Evolutionary conservation across 1,139 yeast genomes (phyloP), one percentile per base, ranked within the genome.

Genomic region (Sugiyamaella sp.): DNA sequence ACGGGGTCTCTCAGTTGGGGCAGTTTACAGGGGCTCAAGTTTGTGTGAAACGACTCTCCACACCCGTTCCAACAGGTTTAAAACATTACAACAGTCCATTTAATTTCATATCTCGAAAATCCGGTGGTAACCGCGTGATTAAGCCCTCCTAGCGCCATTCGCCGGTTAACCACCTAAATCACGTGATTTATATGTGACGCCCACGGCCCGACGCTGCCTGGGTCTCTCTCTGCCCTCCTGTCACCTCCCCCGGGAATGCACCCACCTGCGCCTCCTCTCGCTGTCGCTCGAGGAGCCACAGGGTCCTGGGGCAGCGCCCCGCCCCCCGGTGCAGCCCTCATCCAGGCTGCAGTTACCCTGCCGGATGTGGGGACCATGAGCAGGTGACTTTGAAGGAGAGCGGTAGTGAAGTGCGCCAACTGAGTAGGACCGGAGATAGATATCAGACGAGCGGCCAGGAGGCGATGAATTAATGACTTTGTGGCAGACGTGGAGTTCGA

Each of bases 401-500:
- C 35, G 14, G 14, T 5, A 5, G n/a, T n/a, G 14, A 29, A 12
- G 5, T 6, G 10, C 29, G 9, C 10, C 10, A 10, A 25, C 29
- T 25, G 14, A 14, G 14, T 5, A 14, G 8, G 35, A 29, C 14
- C 42, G 5, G 12, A 17, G 42, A 17, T 38, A 8, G 22, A 20
- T 38, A 38, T 38, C 17, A n/a, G n/a, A n/a, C n/a, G n/a, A 14
- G 35, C n/a, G 14, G 14, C 35, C 35, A 6, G 8, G 35, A 10
- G 35, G 35, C 14, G 8, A 39, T 38, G 45, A 46, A 46, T 14
- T 27, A 46, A 46, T 46, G 50, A 46, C 50, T 37, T 40, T 46
- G 35, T 46, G 50, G 50, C 50, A 38, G 24, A 25, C 45, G 16
- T 37, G 32, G 21, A 46, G 37, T 35, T 33, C 41, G 21, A 38